phyloP scores from a whole-genome alignment of 23 red algal genomes.

The Chondrus crispus region DNA sequence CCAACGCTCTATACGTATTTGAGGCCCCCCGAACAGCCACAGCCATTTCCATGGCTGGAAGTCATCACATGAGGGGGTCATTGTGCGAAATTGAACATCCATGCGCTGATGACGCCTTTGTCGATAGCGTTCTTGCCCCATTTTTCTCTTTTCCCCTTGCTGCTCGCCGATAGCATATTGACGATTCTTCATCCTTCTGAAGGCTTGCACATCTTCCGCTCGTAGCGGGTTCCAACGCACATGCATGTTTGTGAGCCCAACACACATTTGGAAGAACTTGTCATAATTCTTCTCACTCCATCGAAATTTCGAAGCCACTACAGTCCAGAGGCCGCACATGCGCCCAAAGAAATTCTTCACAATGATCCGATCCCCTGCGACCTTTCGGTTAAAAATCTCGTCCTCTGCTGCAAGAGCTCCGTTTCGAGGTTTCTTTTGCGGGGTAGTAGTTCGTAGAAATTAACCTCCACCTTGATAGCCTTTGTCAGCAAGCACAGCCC shows the following conservation, averaged over 20 bases:
- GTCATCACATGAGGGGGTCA: too few relatives aligned
- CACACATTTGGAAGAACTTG: neutral
- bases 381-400: neutral
- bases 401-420: neutral
- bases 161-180: neutral
- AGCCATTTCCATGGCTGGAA: too few relatives aligned
- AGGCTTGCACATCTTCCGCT: neutral
- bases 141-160: neutral
- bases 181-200: neutral
- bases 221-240: neutral
- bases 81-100: too few relatives aligned
- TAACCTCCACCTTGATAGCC: neutral
- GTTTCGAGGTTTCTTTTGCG: neutral
- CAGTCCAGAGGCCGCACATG: neutral
- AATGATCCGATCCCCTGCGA: slow-evolving; percentile 12
- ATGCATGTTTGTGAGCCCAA: neutral
- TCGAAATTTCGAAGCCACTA: neutral
- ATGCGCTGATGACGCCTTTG: too few relatives aligned
- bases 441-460: neutral
- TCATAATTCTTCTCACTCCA: neutral
- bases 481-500: neutral
- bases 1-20: too few relatives aligned
- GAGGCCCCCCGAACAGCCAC: too few relatives aligned
- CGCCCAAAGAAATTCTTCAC: slow-evolving; percentile 11
- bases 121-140: neutral